Base-by-base conservation (phyloP, 371 early-diverging fungal genomes). In the Mucor ambiguus region DNA sequence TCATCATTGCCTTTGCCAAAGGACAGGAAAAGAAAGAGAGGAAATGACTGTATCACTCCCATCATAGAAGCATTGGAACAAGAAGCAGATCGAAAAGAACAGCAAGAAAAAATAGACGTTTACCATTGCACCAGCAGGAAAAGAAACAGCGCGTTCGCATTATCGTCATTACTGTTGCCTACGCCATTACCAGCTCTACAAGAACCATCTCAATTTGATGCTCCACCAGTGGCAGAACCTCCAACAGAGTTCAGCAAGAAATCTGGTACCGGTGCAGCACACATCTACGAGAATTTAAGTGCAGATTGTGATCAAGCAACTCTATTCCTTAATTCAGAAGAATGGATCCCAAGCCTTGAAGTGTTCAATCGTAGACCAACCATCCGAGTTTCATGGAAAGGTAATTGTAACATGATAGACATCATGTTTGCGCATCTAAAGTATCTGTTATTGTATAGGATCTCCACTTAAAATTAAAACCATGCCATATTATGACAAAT, bases 381-480 rank as follows among this genome's bases (percentile, higher is more conserved):
- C 3, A 65, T 75, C 29, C 69, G 75, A 24, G 61, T 75, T 43
- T 49, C 56, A 22, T 75, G 75, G 75, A 75, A 72, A 72, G 75
- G 75, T 75, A 71, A 58, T 18, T 12, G 20, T 12, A 11, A 1
- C 32, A 22, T 10, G 5, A 10, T 26, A 66, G 29, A 32, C 4
- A 43, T 55, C 29, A 24, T 1, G 4, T 22, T 26, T 24, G 58
- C 46, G n/a, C 18, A 11, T 16, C 18, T n/a, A 29, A 14, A 43
- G 30, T 7, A 7, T 29, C 26, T 59, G 48, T 30, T 37, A 32
- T 16, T 28, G 5, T 49, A 30, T 33, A 80, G 85, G 84, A 6
- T 77, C 81, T 37, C 87, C 87, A 18, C 56, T 85, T 37, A 76
- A 82, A 29, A 79, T 88, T 44, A 61, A 67, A 43, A 68, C 63